Evolutionary conservation across 495 filamentous ascomycete genomes (phyloP).

Genomic region (Tuber aestivum): DNA sequence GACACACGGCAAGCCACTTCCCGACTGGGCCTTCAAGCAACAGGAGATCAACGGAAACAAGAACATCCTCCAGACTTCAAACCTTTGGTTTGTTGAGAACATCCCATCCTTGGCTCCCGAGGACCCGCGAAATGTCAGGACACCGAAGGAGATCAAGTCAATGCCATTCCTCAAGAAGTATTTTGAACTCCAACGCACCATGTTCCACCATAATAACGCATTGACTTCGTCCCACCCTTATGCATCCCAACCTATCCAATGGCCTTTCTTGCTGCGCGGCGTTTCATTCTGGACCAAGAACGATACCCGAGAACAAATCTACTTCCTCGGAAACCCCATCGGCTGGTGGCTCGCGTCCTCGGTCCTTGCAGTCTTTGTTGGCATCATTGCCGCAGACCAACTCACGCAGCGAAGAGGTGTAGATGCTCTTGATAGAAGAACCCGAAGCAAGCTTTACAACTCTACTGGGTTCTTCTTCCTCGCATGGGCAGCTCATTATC

Average conservation of each 20-base stretch:
- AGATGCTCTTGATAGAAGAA: constrained; percentile 85
- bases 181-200: constrained; percentile 91
- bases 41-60: constrained; percentile 99
- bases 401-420: constrained; percentile 84
- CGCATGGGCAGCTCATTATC: constrained; percentile 93
- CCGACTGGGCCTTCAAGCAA: constrained; percentile 94
- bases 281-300: constrained; percentile 99
- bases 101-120: constrained; percentile 67
- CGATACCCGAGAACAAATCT: constrained; percentile 92
- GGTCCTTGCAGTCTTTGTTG: constrained; percentile 85
- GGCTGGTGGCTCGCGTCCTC: constrained; percentile 96
- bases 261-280: constrained; percentile 93
- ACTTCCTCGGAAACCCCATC: constrained; percentile 94
- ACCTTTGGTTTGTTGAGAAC: constrained; percentile 89
- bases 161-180: constrained; percentile 90
- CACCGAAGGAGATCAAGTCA: constrained; percentile 68
- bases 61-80: constrained; percentile 81
- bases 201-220: constrained; percentile 99
- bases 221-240: constrained; percentile 95
- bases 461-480: constrained; percentile 98
- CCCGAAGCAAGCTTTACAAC: constrained; percentile 91
- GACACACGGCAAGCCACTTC: constrained; percentile 88
- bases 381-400: constrained; percentile 88
- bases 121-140: constrained; percentile 64
- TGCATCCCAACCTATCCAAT: constrained; percentile 87